Base-by-base conservation (phyloP, 805 yeast species). In the Pichia nakasei region DNA sequence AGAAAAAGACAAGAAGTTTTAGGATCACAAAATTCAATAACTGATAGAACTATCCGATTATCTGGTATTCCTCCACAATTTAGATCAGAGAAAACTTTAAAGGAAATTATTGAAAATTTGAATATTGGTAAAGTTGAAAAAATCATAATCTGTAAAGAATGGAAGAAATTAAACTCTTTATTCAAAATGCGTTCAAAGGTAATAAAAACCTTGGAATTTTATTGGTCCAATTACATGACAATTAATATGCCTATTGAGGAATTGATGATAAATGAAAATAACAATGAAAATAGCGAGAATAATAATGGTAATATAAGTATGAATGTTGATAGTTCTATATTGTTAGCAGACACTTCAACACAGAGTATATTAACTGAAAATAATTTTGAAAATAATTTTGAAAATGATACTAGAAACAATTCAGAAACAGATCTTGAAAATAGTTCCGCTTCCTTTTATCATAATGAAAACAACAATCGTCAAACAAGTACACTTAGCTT, bases 61-160 rank as follows among this genome's bases (percentile, higher is more conserved):
- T 79, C 91, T 32, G 97, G 97, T 0, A 86, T 91, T 5, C 97
- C 97, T 0, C 81, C 85, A 0, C 79, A 80, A 38, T 65, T 89
- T 35, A 70, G 97, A 41, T 80, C 78, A 45, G 88, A 80, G 52
- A 70, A 71, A n/a, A 78, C 76, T 13, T 64, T 91, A 52, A 80
- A 76, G 45, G 72, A 78, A 32, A 93, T 86, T 55, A 80, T 91
- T 22, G 93, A 87, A 53, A 72, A 75, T 9, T 66, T 91, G 32
- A 81, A 82, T 24, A 81, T 89, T 31, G 96, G 96, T 2, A 80
- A 76, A 45, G 95, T 91, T 2, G 74, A 80, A 22, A 73, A 82
- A 1, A 73, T 89, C 9, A 80, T 83, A 3, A 78, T 93, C 2
- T 93, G 96, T 52, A 70, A 87, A 48, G 93, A 91, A 58, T 93